These are phyloP conservation scores for Tricholoma furcatifolium DNA, from an alignment of 768 basidiomycete species.

Conservation along the genomic window DNA sequence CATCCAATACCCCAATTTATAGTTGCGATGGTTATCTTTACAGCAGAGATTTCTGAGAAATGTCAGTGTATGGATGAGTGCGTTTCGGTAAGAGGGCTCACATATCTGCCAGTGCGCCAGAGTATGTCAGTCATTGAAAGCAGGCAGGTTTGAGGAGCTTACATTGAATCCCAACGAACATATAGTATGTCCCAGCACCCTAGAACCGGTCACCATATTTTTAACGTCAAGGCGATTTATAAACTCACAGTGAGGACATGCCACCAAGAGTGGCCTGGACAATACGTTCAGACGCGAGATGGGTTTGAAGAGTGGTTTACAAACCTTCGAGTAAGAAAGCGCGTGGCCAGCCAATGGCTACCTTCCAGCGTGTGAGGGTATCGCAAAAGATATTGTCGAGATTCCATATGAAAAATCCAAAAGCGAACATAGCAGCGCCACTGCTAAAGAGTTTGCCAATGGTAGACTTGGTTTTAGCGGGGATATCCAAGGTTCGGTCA, in stretches of 20 bases:
- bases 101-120: slow-evolving; percentile 33
- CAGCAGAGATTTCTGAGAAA: slow-evolving; percentile 47
- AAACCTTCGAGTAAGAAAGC: slow-evolving; percentile 67
- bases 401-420: slow-evolving; percentile 79
- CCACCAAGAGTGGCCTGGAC: slow-evolving; percentile 71
- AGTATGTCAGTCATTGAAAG: slow-evolving; percentile 1
- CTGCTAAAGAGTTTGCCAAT: slow-evolving; percentile 47
- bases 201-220: slow-evolving; percentile 14
- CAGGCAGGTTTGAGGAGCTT: slow-evolving; percentile 18
- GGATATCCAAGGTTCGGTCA: slow-evolving; percentile 36
- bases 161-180: slow-evolving; percentile 55
- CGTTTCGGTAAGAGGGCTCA: slow-evolving; percentile 29
- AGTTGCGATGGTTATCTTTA: slow-evolving; percentile 57
- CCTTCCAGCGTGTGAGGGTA: slow-evolving; percentile 54
- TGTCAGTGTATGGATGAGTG: slow-evolving; percentile 1
- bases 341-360: slow-evolving; percentile 56
- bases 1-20: slow-evolving; percentile 35
- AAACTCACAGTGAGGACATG: slow-evolving; percentile 59
- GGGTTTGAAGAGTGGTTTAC: not conserved
- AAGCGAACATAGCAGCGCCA: slow-evolving; percentile 55
- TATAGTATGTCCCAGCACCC: slow-evolving; percentile 52
- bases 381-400: slow-evolving; percentile 77
- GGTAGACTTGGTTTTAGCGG: slow-evolving; percentile 36
- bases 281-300: not conserved
- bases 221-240: not conserved